Evolutionary conservation across 352 stramenopile genomes (phyloP).

Genomic region (Phytophthora ramorum): DNA sequence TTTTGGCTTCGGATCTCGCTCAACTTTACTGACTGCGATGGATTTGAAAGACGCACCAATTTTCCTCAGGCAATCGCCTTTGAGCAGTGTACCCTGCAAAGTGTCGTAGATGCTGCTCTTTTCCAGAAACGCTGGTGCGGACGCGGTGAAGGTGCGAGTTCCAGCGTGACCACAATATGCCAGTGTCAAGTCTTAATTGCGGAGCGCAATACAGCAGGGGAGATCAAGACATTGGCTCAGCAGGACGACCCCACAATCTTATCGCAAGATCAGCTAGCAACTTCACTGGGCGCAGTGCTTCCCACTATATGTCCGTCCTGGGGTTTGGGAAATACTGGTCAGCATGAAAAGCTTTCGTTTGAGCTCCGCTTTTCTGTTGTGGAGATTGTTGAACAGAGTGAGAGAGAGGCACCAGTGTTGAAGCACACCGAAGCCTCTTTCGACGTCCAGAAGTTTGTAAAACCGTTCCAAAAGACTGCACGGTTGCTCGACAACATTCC

Average conservation of each 20-base stretch:
- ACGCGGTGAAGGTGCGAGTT: background rate
- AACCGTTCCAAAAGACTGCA: background rate
- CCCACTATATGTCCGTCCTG: conserved; percentile 1
- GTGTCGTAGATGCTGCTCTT: conserved; percentile 32
- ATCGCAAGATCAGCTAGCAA: conserved; percentile 20
- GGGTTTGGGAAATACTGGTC: background rate
- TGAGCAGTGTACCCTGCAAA: conserved; percentile 11
- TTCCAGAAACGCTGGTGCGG: conserved; percentile 85
- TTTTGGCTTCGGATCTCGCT: conserved; percentile 21
- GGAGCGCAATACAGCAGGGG: conserved; percentile 7
- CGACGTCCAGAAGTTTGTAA: background rate
- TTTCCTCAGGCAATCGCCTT: conserved; percentile 21
- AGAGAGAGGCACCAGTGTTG: background rate
- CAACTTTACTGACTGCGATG: conserved; percentile 9
- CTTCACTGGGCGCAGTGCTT: background rate
- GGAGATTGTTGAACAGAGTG: background rate
- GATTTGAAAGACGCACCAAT: conserved; percentile 16
- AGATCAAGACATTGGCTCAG: conserved; percentile 9
- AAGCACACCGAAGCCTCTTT: background rate
- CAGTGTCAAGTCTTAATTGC: conserved; percentile 15
- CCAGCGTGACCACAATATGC: background rate
- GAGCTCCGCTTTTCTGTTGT: conserved; percentile 21
- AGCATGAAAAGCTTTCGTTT: conserved; percentile 8
- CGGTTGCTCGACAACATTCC: background rate
- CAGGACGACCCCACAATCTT: conserved; percentile 1